Evolutionary conservation across 139 green algal species (phyloP).

Genomic region (Diplosphaera chodatii): DNA sequence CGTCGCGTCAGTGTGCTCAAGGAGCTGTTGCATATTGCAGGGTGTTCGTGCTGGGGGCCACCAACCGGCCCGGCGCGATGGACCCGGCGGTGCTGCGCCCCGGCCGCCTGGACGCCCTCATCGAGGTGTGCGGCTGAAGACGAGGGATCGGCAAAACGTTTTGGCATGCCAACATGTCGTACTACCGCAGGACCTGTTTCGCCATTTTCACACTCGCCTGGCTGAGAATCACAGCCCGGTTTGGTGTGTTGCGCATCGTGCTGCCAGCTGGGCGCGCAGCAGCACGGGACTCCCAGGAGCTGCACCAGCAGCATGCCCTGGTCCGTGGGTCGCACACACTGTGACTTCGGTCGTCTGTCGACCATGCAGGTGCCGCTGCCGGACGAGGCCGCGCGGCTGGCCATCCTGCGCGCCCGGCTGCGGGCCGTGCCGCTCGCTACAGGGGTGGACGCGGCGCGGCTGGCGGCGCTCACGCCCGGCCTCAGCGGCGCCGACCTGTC

Average conservation of each 20-base stretch:
- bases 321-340: too few relatives aligned
- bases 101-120: slow-evolving; percentile 56
- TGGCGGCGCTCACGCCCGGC: slow-evolving; percentile 14
- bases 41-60: slow-evolving; percentile 64
- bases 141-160: too few relatives aligned
- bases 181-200: too few relatives aligned
- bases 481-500: slow-evolving; percentile 36
- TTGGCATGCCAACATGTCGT: too few relatives aligned
- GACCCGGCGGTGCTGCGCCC: slow-evolving; percentile 62
- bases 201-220: too few relatives aligned
- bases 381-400: slow-evolving; percentile 16
- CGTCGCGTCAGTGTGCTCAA: too few relatives aligned
- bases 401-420: slow-evolving; percentile 21
- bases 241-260: too few relatives aligned
- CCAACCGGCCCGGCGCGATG: slow-evolving; percentile 61
- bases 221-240: too few relatives aligned
- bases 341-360: too few relatives aligned
- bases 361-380: slow-evolving; percentile 31
- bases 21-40: slow-evolving; percentile 8
- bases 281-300: too few relatives aligned
- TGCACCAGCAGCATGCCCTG: too few relatives aligned
- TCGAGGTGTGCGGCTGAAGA: slow-evolving; percentile 31
- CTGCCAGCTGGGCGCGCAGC: too few relatives aligned
- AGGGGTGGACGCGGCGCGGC: slow-evolving; percentile 15
- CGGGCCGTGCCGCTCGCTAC: slow-evolving; percentile 13